Evolutionary conservation across 1,284 basidiomycete species (phyloP).

Genomic region (Anthracocystis setariae): DNA sequence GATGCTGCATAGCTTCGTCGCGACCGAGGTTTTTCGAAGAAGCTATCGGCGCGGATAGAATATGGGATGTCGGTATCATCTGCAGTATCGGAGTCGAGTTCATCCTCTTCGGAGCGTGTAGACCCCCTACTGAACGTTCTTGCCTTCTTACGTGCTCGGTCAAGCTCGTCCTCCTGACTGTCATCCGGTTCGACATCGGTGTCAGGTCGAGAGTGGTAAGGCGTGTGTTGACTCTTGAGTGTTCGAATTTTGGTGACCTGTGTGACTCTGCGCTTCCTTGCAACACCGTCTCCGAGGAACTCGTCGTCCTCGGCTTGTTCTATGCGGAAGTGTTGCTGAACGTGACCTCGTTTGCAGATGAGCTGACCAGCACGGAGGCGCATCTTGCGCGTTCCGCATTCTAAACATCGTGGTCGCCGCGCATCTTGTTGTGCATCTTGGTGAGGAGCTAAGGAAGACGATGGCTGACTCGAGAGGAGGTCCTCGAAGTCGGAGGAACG

Average conservation of each 20-base stretch:
- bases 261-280: slow-evolving; percentile 25
- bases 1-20: slow-evolving; percentile 31
- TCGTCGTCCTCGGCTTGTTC: slow-evolving; percentile 49
- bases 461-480: slow-evolving; percentile 23
- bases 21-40: slow-evolving; percentile 25
- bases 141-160: slow-evolving; percentile 22
- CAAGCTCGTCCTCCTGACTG: slow-evolving; percentile 30
- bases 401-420: slow-evolving; percentile 35
- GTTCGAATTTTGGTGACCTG: slow-evolving; percentile 26
- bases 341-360: slow-evolving; percentile 53
- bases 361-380: slow-evolving; percentile 43
- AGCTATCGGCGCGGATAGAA: slow-evolving; percentile 39
- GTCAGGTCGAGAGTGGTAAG: slow-evolving; percentile 34
- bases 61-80: slow-evolving; percentile 14
- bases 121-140: slow-evolving; percentile 15
- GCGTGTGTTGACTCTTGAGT: slow-evolving; percentile 42
- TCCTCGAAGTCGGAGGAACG: slow-evolving; percentile 41
- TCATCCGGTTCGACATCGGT: slow-evolving; percentile 44
- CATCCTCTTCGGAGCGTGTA: slow-evolving; percentile 11
- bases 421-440: slow-evolving; percentile 21
- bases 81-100: slow-evolving; percentile 4
- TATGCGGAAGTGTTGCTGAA: slow-evolving; percentile 48
- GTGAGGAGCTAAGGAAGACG: slow-evolving; percentile 9
- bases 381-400: slow-evolving; percentile 50
- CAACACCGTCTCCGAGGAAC: slow-evolving; percentile 39